Evolutionary conservation across 768 basidiomycete species (phyloP), one percentile per base, ranked within the genome.

Genomic region (Agaricus blazei): DNA sequence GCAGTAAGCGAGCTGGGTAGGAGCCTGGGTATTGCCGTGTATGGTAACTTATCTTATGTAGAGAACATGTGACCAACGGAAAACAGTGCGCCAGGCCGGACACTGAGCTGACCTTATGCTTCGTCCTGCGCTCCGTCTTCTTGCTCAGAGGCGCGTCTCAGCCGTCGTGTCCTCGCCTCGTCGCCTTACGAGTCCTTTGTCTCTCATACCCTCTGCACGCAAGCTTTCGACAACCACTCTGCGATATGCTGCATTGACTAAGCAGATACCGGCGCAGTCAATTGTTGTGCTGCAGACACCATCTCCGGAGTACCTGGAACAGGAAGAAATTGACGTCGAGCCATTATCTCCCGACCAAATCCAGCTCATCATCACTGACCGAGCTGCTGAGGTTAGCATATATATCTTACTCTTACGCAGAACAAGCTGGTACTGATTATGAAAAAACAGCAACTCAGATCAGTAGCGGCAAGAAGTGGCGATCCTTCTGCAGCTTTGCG

Each of bases 401-500:
- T 9, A 31, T 15, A 11, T 47, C 42, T 47, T 50, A 15, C 8
- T 49, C 27, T 31, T 38, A 11, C 15, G 4, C 38, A 34, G 36
- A 34, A 31, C 14, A 36, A 34, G 50, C 11, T 50, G 44, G 53
- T 57, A 54, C 40, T 50, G 3, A 58, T 59, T 54, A 31, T 52
- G 47, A 19, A 26, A 26, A 5, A 12, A 40, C 53, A 96, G 93
- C 92, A 93, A 88, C 75, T 97, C 2, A 75, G 77, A 43, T 68
- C 72, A 43, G 90, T 97, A 56, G 79, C 89, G 9, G 63, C 75
- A n/a, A 75, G 83, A 38, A 81, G 89, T 64, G 73, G 82, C 9
- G 78, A 88, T 60, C 68, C 82, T 0, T 64, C 80, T 48, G 76
- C 90, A 23, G 90, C 87, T 3, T 74, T 98, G 24, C 76, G 94